phyloP scores from a whole-genome alignment of 208 protist species.

The Leishmania turanica region DNA sequence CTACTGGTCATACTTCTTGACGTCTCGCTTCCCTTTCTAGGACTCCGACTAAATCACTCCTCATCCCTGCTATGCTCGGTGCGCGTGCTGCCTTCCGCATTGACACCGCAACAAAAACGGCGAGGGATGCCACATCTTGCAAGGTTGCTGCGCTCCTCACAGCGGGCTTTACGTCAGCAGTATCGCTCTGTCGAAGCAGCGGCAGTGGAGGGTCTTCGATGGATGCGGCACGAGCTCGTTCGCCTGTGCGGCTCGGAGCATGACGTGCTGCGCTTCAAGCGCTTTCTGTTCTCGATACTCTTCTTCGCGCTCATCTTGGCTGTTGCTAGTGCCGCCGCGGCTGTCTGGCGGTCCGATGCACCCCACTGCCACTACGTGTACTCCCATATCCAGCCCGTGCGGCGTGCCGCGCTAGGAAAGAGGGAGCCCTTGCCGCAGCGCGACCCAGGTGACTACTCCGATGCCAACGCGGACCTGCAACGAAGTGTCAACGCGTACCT shows the following conservation, averaged over 20 bases:
- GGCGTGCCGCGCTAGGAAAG: neutral
- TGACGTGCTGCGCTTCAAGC: neutral
- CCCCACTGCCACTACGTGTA: neutral
- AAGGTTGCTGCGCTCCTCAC: neutral
- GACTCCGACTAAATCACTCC: neutral
- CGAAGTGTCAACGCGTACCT: constrained; percentile 6
- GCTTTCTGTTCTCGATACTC: neutral
- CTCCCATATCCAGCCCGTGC: neutral
- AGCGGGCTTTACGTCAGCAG: neutral
- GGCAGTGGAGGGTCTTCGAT: neutral
- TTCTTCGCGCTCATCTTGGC: neutral
- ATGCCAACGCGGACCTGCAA: neutral
- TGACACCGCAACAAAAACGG: neutral
- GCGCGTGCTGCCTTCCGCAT: neutral
- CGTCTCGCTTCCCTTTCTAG: neutral
- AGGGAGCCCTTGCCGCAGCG: neutral
- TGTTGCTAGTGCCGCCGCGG: neutral
- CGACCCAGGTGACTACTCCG: neutral
- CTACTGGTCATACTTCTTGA: neutral
- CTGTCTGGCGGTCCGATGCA: no score
- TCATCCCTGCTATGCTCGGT: neutral
- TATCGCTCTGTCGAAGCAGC: neutral
- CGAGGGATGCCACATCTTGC: neutral
- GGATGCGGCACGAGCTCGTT: neutral
- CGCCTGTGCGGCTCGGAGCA: neutral